Conservation (phyloP, 2,329 filamentous ascomycete genomes). For the Sclerotinia nivalis region DNA sequence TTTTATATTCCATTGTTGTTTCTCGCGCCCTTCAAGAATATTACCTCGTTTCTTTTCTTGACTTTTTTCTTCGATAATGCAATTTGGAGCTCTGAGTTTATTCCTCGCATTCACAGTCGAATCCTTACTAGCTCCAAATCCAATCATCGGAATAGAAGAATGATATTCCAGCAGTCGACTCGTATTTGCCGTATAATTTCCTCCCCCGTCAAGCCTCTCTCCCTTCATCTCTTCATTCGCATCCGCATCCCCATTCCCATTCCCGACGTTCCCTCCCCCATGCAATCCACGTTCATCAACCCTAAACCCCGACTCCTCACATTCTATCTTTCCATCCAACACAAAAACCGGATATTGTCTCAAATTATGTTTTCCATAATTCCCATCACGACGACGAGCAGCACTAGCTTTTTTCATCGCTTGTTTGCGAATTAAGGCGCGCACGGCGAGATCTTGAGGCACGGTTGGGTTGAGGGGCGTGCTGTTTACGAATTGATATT, state of each 20-base stretch:
- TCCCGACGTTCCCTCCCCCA: background rate
- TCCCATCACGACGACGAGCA: constrained; percentile 38
- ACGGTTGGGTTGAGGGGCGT: constrained; percentile 32
- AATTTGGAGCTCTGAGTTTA: background rate
- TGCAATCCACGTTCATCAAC: background rate
- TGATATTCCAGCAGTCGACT: background rate
- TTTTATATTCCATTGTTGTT: constrained; percentile 20
- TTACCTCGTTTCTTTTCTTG: background rate
- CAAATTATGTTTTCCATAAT: constrained; percentile 41
- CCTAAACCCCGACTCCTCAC: constrained; percentile 1
- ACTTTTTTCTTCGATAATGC: background rate
- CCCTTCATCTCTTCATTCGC: background rate
- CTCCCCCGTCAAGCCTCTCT: background rate
- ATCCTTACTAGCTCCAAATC: background rate
- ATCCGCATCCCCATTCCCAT: background rate
- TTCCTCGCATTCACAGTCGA: background rate
- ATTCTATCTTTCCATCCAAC: constrained; percentile 22
- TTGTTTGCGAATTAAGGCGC: constrained; percentile 43
- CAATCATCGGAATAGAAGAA: background rate
- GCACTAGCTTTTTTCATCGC: constrained; percentile 45
- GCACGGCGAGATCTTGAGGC: constrained; percentile 32
- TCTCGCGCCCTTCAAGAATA: background rate
- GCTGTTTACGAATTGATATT: constrained; percentile 38
- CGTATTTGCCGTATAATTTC: constrained; percentile 1
- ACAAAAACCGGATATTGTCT: constrained; percentile 38